Evolutionary conservation across 768 basidiomycete genomes (phyloP), one percentile per base, ranked within the genome.

Genomic region (Tremella fuciformis): DNA sequence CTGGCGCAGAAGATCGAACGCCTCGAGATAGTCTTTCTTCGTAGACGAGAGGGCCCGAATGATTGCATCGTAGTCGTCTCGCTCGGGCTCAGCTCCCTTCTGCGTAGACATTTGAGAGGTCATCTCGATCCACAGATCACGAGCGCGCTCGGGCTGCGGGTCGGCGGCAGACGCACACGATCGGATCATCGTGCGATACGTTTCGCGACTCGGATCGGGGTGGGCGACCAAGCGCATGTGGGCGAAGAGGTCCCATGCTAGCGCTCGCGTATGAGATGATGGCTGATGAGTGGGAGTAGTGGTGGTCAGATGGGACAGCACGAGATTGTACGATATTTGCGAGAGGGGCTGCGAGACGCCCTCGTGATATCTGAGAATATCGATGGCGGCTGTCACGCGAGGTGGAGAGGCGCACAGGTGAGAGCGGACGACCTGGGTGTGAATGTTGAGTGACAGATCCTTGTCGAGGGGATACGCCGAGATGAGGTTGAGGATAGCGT

Each of bases 201-300:
- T 80, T 21, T 81, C 76, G 13, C 80, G 80, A 62, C 88, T 85
- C 0, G 93, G 92, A 2, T 79, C 78, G 0, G 91, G 86, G 73
- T 98, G 91, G 0, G 94, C 90, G 13, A 89, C 88, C 60, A 96
- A 92, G 47, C 94, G 89, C 89, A 96, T 93, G 76, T 99, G 94
- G 1, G 88, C 80, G 75, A 90, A 97, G 40, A 97, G 83, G 70
- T 98, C 90, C 90, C 91, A 96, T 2, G 89, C 93, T 60, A 89
- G 86, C 0, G 88, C 87, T 29, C 62, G 59, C 38, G 66, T 66
- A 22, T 65, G 65, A 29, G 67, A 62, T 54, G 61, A 60, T 4
- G 69, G 63, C 57, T 80, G 24, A 80, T 78, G 42, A 80, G 79
- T 65, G 83, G 83, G 34, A 85, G 85, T 58, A 0, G 75, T 58